Evolutionary conservation across 495 filamentous ascomycete species (phyloP), one percentile per base, ranked within the genome.

Genomic region (Aspergillus mulundensis): DNA sequence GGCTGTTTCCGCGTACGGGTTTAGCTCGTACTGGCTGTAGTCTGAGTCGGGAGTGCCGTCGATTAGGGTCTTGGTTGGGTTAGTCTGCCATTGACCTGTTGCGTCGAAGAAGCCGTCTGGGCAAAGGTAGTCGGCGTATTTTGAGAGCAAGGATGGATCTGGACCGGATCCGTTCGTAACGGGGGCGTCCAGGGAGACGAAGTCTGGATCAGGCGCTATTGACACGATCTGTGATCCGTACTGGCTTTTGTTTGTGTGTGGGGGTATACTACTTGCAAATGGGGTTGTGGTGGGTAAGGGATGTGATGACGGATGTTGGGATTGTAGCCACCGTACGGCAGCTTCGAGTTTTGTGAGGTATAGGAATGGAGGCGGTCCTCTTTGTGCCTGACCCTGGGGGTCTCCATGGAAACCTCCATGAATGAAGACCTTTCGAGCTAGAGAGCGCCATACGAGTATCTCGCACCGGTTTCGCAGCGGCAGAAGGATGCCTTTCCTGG

Each of bases 361-460:
- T 0, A 79, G 66, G 19, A 68, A 71, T 7, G 76, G 76, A 10
- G 74, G 75, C 6, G 75, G 73, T 3, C 72, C 70, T 23, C 72
- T 70, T 50, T 73, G 71, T 47, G 64, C 67, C 52, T 67, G 66
- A 53, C 61, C 63, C 45, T 65, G 66, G 5, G 58, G 58, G 19
- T 84, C 76, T 64, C 84, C 64, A 63, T 71, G 63, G 65, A 79
- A 74, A 25, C 83, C 82, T 42, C 71, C 72, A 16, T 88, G 73
- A 10, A 90, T 71, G 64, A 93, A 97, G 0, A 86, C 84, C 47
- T 83, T 87, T 8, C 94, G 82, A 12, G 86, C 82, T 18, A 98
- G 79, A 2, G 87, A 88, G 2, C 93, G 84, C 91, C 90, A 96
- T 7, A 96, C 81, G 0, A 95, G 77, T 3, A 89, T 79, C 47